Evolutionary conservation across 768 basidiomycete species (phyloP), one percentile per base, ranked within the genome.

Genomic region (Mycena vulgaris): DNA sequence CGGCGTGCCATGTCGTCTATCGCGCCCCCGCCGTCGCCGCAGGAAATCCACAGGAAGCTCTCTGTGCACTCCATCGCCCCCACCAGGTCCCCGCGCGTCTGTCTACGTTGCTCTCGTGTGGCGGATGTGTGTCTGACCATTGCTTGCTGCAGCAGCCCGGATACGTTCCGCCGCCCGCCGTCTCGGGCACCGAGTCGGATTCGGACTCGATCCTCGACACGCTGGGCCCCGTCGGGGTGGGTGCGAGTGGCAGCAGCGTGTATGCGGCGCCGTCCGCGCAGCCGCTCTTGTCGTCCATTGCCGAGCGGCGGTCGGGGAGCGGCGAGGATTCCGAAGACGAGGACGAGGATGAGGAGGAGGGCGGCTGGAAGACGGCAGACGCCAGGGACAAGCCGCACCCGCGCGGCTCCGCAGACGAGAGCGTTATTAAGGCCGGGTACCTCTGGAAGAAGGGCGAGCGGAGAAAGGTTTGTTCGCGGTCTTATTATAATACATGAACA

Each of bases 401-500:
- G 49, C 86, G 84, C 64, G 85, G 86, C 65, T 86, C 89, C 5
- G 82, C 84, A 16, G 91, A 91, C 66, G 92, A 92, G 76, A 89
- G 86, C 55, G 90, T 94, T 47, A 87, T 97, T 78, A 97, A 96
- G 82, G 89, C 93, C 27, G 98, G 97, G 1, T 99, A 98, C 84
- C 84, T 99, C 59, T 94, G 92, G 90, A 99, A 99, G 89, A 99
- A 99, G 86, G 97, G 97, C 74, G 95, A 98, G 81, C 89, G 96
- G 66, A 86, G 98, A 80, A 98, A 98, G 93, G 97, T 97, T 72
- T 66, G 59, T n/a, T n/a, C 62, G 45, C 30, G 35, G 35, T 37
- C 27, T 69, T 48, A 68, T 56, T 66, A 39, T 40, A 65, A 61
- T 27, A 63, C 55, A 33, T 47, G 55, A 70, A 47, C 45, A 48